Base-by-base conservation (phyloP, 805 yeast species). In the Clavispora phyllophila region DNA sequence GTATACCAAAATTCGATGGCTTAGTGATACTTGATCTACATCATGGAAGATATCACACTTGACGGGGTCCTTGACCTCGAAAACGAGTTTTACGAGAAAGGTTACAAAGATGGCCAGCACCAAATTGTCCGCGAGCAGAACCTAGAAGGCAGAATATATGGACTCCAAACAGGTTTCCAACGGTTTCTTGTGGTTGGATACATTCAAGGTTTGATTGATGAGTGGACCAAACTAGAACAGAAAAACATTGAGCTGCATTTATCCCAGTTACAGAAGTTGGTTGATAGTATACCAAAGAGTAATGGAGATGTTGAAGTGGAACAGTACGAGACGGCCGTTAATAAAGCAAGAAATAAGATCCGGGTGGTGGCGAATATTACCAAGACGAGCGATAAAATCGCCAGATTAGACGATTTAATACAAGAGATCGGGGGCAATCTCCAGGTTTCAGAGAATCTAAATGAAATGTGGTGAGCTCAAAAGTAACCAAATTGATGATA, bases 121-220 rank as follows among this genome's bases (percentile, higher is more conserved):
- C 83, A 76, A 39, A 84, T 88, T 0, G 65, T 79, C 1, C 61
- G 58, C 37, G 75, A 79, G 34, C 89, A 88, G 37, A 70, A 63
- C 40, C 49, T 70, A 2, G 96, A 89, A 57, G 97, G 96, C 1
- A 84, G 82, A 55, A 88, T 87, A 55, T 82, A 80, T 50, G 98
- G 98, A 0, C 72, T 81, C 34, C 93, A 84, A 56, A 81, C 85
- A 0, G 88, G 87, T 0, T 84, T 79, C 53, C 93, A 84, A 60
- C 63, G 86, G 45, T 82, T 77, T 53, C 50, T 87, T 2, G 57
- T 86, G 0, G 57, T 89, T 1, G 97, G 97, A 0, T 81, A 85
- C 43, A 69, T 84, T 31, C 58, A 71, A 42, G 81, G 84, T 14
- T 53, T 82, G 32, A 57, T 76, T 17, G 61, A 63, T 13, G 56